Evolutionary conservation across 768 basidiomycete species (phyloP), one percentile per base, ranked within the genome.

Genomic region (Rhizopogon rudus): DNA sequence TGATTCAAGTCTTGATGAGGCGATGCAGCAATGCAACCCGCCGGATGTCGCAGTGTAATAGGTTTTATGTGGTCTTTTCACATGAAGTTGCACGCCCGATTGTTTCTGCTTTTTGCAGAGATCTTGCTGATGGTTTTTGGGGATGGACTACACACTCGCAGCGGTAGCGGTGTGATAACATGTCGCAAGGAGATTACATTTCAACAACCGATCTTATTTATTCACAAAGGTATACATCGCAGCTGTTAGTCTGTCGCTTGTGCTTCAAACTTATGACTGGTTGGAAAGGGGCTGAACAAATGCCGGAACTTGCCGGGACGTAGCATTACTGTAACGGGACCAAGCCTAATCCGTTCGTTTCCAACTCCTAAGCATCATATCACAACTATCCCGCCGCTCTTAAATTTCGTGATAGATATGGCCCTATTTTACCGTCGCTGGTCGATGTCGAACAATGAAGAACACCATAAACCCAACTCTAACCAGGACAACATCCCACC

Each of bases 31-130:
- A 60, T 65, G 61, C 53, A 64, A 7, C 44, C 57, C 6, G 58
- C 61, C 2, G 64, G 64, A 10, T 65, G 48, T 52, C 58, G 51
- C 29, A 57, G 64, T 33, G 63, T 64, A 2, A 42, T 65, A 2
- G 63, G 52, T 13, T 64, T 64, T 3, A 60, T 65, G 60, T 65
- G 64, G 64, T 55, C 65, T 3, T 57, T 65, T 9, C 28, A 48
- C 6, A 64, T 17, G 49, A 42, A 16, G 54, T 55, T 45, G 64
- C 56, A 31, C 41, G 16, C 1, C 44, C 14, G 17, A 29, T 53
- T 9, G 52, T 51, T 7, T 53, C 52, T n/a, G 17, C 37, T 6
- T 53, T 53, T 22, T 53, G 51, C 17, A 4, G 7, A 0, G 31
- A 51, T 2, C 8, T 53, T 12, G 14, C 51, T 2, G 41, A 44